Conservation (phyloP, 192 early-diverging fungal genomes). For the Podila minutissima region DNA sequence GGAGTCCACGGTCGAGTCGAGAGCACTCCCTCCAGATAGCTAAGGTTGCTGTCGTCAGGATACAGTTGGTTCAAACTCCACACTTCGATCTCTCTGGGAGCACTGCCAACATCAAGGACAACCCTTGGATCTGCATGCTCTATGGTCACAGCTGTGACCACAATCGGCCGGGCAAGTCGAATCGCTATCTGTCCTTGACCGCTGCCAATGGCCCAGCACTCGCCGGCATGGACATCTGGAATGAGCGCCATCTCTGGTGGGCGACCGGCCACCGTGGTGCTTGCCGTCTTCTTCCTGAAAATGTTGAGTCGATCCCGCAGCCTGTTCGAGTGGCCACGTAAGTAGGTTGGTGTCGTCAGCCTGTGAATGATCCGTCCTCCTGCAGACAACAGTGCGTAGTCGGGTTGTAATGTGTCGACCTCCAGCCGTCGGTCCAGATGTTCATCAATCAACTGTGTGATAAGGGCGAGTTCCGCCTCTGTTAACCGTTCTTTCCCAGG, state of each 20-base stretch:
- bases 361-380: background rate
- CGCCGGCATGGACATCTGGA: constrained; percentile 64
- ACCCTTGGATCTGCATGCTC: constrained; percentile 72
- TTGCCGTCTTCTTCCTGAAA: background rate
- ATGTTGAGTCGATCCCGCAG: too few relatives aligned
- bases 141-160: constrained; percentile 66
- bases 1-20: background rate
- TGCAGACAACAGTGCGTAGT: background rate
- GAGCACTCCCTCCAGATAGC: background rate
- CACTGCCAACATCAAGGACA: constrained; percentile 62
- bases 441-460: background rate
- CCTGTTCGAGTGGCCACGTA: too few relatives aligned
- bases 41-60: background rate
- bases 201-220: constrained; percentile 79
- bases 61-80: constrained; percentile 53
- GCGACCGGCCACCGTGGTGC: background rate
- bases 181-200: constrained; percentile 67
- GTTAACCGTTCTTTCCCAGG: background rate
- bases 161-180: constrained; percentile 60
- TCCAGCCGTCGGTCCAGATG: background rate
- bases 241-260: constrained; percentile 43
- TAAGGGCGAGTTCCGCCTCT: background rate
- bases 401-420: background rate
- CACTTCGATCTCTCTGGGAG: constrained; percentile 73
- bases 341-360: background rate